These are phyloP conservation scores for Sarocladiaceae sp. DNA, from an alignment of 2,329 filamentous ascomycete species.

Conservation along the genomic window DNA sequence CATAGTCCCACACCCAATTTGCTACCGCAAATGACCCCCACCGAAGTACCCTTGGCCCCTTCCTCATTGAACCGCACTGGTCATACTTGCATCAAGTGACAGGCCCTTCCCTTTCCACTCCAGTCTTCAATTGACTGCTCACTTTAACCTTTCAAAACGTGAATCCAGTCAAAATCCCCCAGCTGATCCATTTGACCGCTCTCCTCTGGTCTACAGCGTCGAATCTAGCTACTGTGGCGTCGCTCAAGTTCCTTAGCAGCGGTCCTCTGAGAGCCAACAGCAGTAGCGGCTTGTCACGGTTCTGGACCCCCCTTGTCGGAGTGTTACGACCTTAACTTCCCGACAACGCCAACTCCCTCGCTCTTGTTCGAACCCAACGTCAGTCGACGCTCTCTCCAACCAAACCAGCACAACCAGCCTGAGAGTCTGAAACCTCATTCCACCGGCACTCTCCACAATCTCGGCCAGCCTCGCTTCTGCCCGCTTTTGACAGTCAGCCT, in stretches of 20 bases:
- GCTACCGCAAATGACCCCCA: neutral
- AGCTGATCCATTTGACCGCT: neutral
- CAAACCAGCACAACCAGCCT: neutral
- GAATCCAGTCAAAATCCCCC: too few relatives aligned
- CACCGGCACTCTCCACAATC: neutral
- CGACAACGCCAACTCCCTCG: neutral
- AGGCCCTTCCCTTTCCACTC: too few relatives aligned
- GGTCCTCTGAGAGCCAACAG: too few relatives aligned
- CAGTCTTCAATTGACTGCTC: too few relatives aligned
- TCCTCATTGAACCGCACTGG: neutral
- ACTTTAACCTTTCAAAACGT: too few relatives aligned
- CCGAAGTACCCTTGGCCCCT: neutral
- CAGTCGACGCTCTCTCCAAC: neutral
- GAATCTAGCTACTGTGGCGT: too few relatives aligned
- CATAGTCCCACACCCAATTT: neutral
- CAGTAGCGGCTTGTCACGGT: constrained; percentile 2
- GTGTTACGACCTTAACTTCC: neutral
- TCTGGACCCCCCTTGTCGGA: neutral
- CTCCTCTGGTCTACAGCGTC: too few relatives aligned
- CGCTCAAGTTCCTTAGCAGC: too few relatives aligned
- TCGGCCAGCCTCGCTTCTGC: neutral
- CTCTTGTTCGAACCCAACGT: neutral
- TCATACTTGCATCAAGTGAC: too few relatives aligned
- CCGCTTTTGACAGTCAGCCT: neutral
- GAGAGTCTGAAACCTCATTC: constrained; percentile 5